Base-by-base conservation (phyloP, 352 stramenopile species). In the Globisporangium apiculatum region DNA sequence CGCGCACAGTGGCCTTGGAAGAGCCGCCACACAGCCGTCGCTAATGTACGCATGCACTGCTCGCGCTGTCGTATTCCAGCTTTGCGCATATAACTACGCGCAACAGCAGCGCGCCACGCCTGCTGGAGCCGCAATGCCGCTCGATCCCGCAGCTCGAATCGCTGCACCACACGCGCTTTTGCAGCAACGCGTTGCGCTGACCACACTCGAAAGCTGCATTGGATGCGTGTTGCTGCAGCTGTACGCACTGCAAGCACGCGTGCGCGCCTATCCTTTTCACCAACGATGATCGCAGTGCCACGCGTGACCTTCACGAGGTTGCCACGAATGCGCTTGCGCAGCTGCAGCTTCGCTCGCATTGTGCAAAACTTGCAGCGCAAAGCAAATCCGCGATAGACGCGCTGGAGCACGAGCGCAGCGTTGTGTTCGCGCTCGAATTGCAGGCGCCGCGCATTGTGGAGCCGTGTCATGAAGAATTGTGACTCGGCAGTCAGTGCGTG, bases 241-340 rank as follows among this genome's bases (percentile, higher is more conserved):
- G 57, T 68, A 1, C 75, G 68, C 17, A 62, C 59, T 3, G 37
- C 51, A 2, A 68, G 50, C 18, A 75, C 15, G 0, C 69, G 64
- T 4, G 67, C 55, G 0, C 67, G 66, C 9, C 77, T 66, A 12
- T 88, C 77, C 46, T 82, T 84, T 51, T 90, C 75, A 17, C 75
- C 76, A 0, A 79, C 57, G 9, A 90, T 77, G 40, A 90, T 77
- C 4, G 75, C 76, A 0, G 80, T 88, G 15, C 77, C 80, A 36
- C 74, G 77, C 4, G 76, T 84, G 37, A 90, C 77, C 37, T 80
- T 73, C 41, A 84, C 60, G 45, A 90, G 66, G 50, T 65, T 87
- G 5, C 62, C 58, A 24, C 76, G 77, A 12, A 90, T 85, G 12
- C 76, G 71, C 60, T 88, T 90, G 36, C 80, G 80, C 11, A 90